Base-by-base conservation (phyloP, 108 stramenopile genomes). In the Cyclotella kingstonii region DNA sequence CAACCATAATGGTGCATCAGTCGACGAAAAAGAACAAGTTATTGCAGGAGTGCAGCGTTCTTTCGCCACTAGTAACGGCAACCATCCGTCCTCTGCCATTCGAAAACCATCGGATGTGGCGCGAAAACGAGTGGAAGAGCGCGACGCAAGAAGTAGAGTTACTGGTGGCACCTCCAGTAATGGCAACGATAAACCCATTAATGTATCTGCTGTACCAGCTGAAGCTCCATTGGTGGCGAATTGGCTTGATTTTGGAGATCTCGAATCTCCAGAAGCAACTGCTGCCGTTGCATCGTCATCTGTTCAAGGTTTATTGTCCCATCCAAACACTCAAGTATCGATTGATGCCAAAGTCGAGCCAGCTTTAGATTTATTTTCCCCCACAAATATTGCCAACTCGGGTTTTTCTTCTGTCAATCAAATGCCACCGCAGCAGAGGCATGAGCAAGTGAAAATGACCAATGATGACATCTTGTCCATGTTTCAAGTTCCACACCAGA, bases 51-150 rank as follows among this genome's bases (percentile, higher is more conserved):
- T 60, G 51, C 57, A 71, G 33, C 63, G 57, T 50, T 72, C 53
- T 38, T 35, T 44, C 45, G 55, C 60, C 8, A 45, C 78, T 38
- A 11, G 48, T 43, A 29, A 44, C 46, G 26, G 49, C 18, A 29
- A 29, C 31, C 18, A 21, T 27, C 4, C 28, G 7, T 31, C 50
- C 27, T 23, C 67, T 3, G 27, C 49, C 11, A 27, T 60, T 33
- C 74, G 74, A 18, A 43, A 82, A 21, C 91, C 91, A 10, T 90
- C 88, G 38, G 91, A 89, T 44, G 82, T 82, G 18, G 91, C 91
- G 19, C 49, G 83, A 31, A 76, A 76, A 55, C 57, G 91, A 48
- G 76, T 85, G 29, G 86, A 86, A 40, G 76, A 66, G 30, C 72
- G 89, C 18, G 58, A 80, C 71, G 69, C 84, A 61, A 64, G 76